Evolutionary conservation across 2,329 filamentous ascomycete species (phyloP), one percentile per base, ranked within the genome.

Genomic region (Xylariaceae sp.): DNA sequence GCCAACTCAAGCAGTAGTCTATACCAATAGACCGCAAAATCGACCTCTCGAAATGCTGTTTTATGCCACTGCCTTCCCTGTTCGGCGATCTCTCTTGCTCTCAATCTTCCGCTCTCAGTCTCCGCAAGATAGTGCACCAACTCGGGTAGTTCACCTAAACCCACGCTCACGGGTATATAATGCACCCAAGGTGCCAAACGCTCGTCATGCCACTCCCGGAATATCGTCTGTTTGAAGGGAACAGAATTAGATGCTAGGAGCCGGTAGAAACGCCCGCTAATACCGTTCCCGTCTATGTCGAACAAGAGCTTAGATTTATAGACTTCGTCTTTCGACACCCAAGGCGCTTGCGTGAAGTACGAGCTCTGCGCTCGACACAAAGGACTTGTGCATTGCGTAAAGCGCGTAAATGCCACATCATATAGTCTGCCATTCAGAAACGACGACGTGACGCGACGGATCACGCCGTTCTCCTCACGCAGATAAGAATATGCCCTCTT

Each of bases 11-110:
- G 61, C 59, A 88, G 55, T 52, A 87, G 62, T 45, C 85, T 71
- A 59, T 86, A 86, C 28, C 81, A 72, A 71, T 84, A 86, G 2
- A 81, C 72, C 28, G 78, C 73, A 60, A 84, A 75, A 62, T 88
- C 83, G 36, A 80, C 75, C 42, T 81, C 79, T 40, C 83, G 64
- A 33, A 88, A 60, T 11, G 77, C 78, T 58, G 71, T 75, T 0
- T 59, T 62, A 43, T 76, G 77, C 84, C 84, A 88, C 9, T 75
- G 71, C 9, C 72, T 70, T 0, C 84, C 82, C 7, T 69, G 63
- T 45, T 77, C 71, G 1, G 82, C 83, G 53, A 88, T 78, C 28
- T 71, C 66, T 28, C 68, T 66, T 0, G 79, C 83, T 51, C 72
- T 69, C 18, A 54, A 53, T 57, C 76, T 73, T 0, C 84, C 85